Evolutionary conservation across 352 stramenopile genomes (phyloP).

Genomic region (Phytopythium cucurbitacearum): DNA sequence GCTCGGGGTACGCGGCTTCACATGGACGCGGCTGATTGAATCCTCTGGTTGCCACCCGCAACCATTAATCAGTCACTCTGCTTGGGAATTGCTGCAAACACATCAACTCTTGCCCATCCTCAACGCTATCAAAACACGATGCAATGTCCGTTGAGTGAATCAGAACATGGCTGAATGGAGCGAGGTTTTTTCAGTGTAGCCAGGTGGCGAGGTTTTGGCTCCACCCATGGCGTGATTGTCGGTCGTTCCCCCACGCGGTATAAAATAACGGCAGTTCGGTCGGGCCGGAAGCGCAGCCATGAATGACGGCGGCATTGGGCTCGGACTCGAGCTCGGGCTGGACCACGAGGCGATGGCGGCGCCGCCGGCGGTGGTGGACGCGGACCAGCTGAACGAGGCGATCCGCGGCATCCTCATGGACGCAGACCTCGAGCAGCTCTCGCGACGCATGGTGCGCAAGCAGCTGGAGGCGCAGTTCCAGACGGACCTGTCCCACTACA

Average conservation of each 20-base stretch:
- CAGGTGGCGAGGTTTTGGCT: conserved; percentile 2
- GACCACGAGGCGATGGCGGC: conserved; percentile 29
- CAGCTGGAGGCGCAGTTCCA: conserved; percentile 78
- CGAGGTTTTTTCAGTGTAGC: conserved; percentile 2
- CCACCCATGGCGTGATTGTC: not conserved
- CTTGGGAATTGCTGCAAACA: too few species aligned
- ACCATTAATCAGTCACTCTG: too few species aligned
- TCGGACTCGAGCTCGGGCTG: conserved; percentile 53
- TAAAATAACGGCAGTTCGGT: conserved; percentile 5
- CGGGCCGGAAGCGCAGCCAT: conserved; percentile 2
- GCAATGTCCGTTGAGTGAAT: too few species aligned
- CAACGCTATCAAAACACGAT: too few species aligned
- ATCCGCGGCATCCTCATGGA: conserved; percentile 78
- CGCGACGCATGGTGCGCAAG: conserved; percentile 84
- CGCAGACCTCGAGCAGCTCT: conserved; percentile 82
- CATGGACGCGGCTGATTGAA: too few species aligned
- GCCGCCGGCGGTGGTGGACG: conserved; percentile 40
- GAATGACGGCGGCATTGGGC: conserved; percentile 40
- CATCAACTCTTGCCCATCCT: too few species aligned
- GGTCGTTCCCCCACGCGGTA: not conserved
- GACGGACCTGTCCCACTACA: conserved; percentile 73
- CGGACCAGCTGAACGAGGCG: conserved; percentile 53
- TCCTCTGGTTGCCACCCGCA: too few species aligned
- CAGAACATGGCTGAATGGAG: too few species aligned
- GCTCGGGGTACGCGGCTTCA: too few species aligned